Percentiles rank a stretch among this genome's conserved stretches.
These are phyloP conservation scores for Lotmaria passim DNA, from an alignment of 208 protist species.

Conservation along the genomic window DNA sequence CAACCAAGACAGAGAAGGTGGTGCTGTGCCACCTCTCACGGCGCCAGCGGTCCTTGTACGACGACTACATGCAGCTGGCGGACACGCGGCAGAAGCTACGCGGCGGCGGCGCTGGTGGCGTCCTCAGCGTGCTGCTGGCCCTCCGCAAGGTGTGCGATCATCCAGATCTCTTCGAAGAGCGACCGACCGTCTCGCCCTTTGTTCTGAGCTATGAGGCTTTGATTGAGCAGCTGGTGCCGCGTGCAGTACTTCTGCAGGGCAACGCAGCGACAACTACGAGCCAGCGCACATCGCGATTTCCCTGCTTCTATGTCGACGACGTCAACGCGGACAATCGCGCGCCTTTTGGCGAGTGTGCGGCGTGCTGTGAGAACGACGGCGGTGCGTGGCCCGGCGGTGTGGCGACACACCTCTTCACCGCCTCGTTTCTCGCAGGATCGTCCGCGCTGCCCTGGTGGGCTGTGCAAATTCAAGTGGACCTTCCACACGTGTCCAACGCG, in stretches of 20 bases:
- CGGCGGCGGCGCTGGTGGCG: constrained; percentile 68
- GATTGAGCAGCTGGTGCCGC: constrained; percentile 49
- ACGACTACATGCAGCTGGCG: constrained; percentile 96
- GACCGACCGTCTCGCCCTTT: constrained; percentile 77
- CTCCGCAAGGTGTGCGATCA: constrained; percentile 99
- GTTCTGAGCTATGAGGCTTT: constrained; percentile 48
- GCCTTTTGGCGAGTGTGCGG: not conserved
- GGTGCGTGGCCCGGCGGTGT: not conserved
- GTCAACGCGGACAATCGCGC: constrained; percentile 26
- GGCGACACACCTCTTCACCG: not conserved
- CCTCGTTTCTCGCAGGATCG: not conserved
- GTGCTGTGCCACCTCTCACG: constrained; percentile 94
- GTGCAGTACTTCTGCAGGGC: constrained; percentile 47
- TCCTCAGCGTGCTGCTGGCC: constrained; percentile 96
- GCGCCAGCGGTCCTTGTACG: constrained; percentile 95
- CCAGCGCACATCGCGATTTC: constrained; percentile 46
- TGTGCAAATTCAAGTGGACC: not conserved
- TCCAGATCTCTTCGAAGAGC: constrained; percentile 95
- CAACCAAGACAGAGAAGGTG: constrained; percentile 94
- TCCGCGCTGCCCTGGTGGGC: constrained; percentile 20
- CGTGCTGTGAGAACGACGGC: not conserved
- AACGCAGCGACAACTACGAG: constrained; percentile 33
- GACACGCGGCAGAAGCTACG: constrained; percentile 71
- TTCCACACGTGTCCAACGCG: not conserved
- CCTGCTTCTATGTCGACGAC: constrained; percentile 30